Percentiles rank a stretch among this genome's conserved stretches.
Conservation (phyloP, 2,329 filamentous ascomycete species). For the Curvularia verruculosa region DNA sequence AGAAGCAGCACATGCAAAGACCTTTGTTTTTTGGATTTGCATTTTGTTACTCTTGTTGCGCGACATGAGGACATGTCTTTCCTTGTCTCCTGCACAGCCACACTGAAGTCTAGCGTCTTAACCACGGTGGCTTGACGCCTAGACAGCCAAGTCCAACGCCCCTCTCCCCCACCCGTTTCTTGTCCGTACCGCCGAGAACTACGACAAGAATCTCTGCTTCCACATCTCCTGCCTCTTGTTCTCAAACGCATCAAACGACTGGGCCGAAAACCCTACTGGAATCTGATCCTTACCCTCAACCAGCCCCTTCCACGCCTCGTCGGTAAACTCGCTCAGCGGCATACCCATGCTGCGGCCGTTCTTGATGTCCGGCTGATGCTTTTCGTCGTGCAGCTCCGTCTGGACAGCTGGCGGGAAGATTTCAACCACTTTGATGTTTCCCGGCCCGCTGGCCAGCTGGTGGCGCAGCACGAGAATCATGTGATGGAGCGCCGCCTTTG, state of each 20-base stretch:
- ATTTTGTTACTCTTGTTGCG: neutral
- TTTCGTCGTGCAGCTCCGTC: slow-evolving; percentile 62
- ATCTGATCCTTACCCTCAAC: slow-evolving; percentile 59
- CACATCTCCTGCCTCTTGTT: slow-evolving; percentile 53
- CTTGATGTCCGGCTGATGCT: slow-evolving; percentile 61
- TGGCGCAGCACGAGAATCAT: slow-evolving; percentile 59
- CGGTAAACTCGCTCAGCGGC: slow-evolving; percentile 59
- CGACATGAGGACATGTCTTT: neutral
- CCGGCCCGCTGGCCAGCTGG: slow-evolving; percentile 55
- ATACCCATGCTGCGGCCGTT: slow-evolving; percentile 59
- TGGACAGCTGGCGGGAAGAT: slow-evolving; percentile 63
- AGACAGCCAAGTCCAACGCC: neutral
- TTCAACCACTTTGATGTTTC: slow-evolving; percentile 61
- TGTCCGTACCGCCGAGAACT: neutral
- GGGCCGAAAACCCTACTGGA: slow-evolving; percentile 54
- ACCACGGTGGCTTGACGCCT: slow-evolving; percentile 1
- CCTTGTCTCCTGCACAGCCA: neutral
- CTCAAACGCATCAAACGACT: slow-evolving; percentile 56
- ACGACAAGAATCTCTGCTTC: slow-evolving; percentile 22
- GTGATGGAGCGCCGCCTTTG: slow-evolving; percentile 62
- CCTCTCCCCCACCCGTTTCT: slow-evolving; percentile 3
- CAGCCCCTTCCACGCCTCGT: slow-evolving; percentile 57
- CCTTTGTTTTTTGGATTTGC: neutral
- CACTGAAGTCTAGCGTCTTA: neutral
- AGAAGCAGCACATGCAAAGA: neutral